These are phyloP conservation scores for Aspergillus ustus DNA, from an alignment of 2,329 filamentous ascomycete genomes.

Conservation along the genomic window DNA sequence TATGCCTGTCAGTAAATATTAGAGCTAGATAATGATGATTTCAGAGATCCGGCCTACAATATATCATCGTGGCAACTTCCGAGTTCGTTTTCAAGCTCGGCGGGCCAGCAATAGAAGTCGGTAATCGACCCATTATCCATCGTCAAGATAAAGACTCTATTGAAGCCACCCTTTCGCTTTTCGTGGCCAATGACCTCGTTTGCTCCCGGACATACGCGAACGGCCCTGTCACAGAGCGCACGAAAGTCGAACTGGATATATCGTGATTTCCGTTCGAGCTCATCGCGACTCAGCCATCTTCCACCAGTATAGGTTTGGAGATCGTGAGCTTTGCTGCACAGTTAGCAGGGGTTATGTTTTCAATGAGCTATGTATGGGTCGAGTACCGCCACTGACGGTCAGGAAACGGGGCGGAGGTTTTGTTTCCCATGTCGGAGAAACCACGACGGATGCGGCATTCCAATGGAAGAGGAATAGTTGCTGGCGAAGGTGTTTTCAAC, in stretches of 20 bases:
- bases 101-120: conserved; percentile 46
- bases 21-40: background rate
- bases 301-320: conserved; percentile 35
- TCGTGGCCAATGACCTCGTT: conserved; percentile 39
- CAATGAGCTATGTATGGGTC: no score
- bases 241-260: conserved; percentile 47
- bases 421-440: no score
- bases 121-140: conserved; percentile 41
- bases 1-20: conserved; percentile 9
- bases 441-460: no score
- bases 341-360: no score
- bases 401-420: no score
- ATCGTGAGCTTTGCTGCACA: no score
- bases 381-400: no score
- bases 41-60: conserved; percentile 37
- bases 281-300: conserved; percentile 47
- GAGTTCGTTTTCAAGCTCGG: conserved; percentile 45
- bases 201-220: conserved; percentile 43
- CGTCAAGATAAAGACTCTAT: conserved; percentile 50
- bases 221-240: conserved; percentile 42
- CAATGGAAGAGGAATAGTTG: no score
- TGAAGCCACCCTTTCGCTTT: conserved; percentile 54
- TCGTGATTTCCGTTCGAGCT: conserved; percentile 44
- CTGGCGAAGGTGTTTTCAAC: no score
- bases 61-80: conserved; percentile 55